Conservation (phyloP, 495 filamentous ascomycete species). For the Aspergillus asperescens region DNA sequence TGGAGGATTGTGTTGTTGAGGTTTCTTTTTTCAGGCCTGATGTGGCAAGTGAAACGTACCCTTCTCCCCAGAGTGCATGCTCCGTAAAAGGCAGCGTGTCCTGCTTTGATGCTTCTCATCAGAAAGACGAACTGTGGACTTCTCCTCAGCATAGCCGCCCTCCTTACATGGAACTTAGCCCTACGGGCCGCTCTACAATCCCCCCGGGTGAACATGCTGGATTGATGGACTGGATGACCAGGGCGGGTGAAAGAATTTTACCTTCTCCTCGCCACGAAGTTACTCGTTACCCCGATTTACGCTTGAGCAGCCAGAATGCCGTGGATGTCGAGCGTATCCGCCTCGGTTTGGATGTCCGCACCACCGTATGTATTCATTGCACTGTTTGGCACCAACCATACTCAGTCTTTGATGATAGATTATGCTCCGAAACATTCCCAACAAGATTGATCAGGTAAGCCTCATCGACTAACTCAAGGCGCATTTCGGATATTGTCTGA, state of each 20-base stretch:
- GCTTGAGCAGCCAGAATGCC: slow-evolving; percentile 53
- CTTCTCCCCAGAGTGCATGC: slow-evolving; percentile 11
- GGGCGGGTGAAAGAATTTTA: slow-evolving; percentile 19
- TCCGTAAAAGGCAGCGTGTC: slow-evolving; percentile 13
- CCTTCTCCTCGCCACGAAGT: slow-evolving; percentile 22
- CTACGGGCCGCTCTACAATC: slow-evolving; percentile 37
- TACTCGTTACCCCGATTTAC: slow-evolving; percentile 23
- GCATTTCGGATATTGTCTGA: background rate
- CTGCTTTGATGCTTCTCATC: slow-evolving; percentile 11
- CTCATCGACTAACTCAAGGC: background rate
- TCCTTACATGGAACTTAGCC: slow-evolving; percentile 32
- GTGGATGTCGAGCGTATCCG: slow-evolving; percentile 63
- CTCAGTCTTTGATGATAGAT: slow-evolving; percentile 48
- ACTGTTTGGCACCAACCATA: background rate
- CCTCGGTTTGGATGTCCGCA: slow-evolving; percentile 63
- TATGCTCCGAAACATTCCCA: slow-evolving; percentile 95
- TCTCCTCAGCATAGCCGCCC: slow-evolving; percentile 15
- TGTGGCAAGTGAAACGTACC: slow-evolving; percentile 14
- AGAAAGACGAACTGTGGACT: slow-evolving; percentile 11
- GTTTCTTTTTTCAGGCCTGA: slow-evolving; percentile 24
- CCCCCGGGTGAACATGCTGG: slow-evolving; percentile 28
- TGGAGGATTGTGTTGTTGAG: slow-evolving; percentile 28
- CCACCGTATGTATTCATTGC: slow-evolving; percentile 53
- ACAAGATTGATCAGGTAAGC: slow-evolving; percentile 73
- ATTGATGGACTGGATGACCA: slow-evolving; percentile 30